phyloP scores from a whole-genome alignment of 805 yeast species.

The Cyberlindnera xylosilytica region DNA sequence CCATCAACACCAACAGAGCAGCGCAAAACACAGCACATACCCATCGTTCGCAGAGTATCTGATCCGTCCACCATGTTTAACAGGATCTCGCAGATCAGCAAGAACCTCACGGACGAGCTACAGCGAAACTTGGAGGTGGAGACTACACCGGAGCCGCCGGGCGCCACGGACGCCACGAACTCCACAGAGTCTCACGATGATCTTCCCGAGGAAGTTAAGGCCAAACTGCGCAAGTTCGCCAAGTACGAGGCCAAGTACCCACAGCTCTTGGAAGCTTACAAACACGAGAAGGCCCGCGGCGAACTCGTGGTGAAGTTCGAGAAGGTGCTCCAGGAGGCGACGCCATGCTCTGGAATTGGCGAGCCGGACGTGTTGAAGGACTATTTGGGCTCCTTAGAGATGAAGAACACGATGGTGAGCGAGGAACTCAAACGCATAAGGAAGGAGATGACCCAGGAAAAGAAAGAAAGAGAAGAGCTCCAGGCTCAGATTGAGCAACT shows the following conservation, averaged over 20 bases:
- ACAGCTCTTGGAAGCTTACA: constrained; percentile 75
- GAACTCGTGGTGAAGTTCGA: constrained; percentile 64
- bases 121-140: constrained; percentile 36
- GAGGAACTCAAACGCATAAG: constrained; percentile 54
- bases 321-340: constrained; percentile 65
- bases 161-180: constrained; percentile 4
- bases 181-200: constrained; percentile 15
- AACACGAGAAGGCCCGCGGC: constrained; percentile 67
- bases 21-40: not conserved
- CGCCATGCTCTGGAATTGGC: constrained; percentile 73
- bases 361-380: constrained; percentile 72
- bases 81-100: not conserved
- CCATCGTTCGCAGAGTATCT: not conserved
- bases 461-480: constrained; percentile 12
- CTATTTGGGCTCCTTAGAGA: constrained; percentile 59
- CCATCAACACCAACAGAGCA: not conserved
- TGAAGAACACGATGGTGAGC: constrained; percentile 58
- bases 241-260: constrained; percentile 94
- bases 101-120: constrained; percentile 46
- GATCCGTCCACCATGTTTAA: constrained; percentile 2
- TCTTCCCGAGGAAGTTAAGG: constrained; percentile 53
- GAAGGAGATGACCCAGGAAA: constrained; percentile 12
- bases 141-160: constrained; percentile 9
- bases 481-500: constrained; percentile 4
- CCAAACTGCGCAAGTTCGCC: constrained; percentile 68